Evolutionary conservation across 83 land plant genomes (phyloP).

Genomic region (Picea abies): DNA sequence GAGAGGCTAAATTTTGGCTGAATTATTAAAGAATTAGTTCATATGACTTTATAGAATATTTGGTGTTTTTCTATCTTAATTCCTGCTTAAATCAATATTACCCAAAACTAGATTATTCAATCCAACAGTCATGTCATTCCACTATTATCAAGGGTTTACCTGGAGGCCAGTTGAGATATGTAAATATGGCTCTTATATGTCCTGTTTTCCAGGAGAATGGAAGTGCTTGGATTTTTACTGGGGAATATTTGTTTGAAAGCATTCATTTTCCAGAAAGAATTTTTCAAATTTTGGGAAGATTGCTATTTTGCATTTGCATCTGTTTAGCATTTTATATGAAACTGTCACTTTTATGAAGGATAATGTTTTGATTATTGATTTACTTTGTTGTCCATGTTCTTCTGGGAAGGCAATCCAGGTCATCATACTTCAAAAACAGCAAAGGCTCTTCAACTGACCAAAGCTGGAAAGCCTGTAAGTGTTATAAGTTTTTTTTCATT

Average conservation of each 20-base stretch:
- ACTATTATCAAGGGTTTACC: not conserved
- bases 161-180: not conserved
- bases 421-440: slow-evolving; percentile 18
- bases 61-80: not conserved
- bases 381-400: not conserved
- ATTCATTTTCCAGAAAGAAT: not conserved
- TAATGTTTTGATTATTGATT: not conserved
- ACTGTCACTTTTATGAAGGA: not conserved
- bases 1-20: too few relatives aligned
- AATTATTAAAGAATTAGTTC: too few relatives aligned
- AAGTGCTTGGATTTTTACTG: not conserved
- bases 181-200: not conserved
- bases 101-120: not conserved
- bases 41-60: not conserved
- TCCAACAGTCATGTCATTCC: not conserved
- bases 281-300: not conserved
- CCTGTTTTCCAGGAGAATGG: too few relatives aligned
- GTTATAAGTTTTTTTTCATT: not conserved
- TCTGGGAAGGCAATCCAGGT: slow-evolving; percentile 24
- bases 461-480: slow-evolving; percentile 25
- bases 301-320: not conserved
- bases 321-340: not conserved
- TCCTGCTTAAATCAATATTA: not conserved
- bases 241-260: not conserved
- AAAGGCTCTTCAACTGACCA: slow-evolving; percentile 7